Conservation (phyloP, 2,329 filamentous ascomycete genomes). For the Aspergillus glaucus region DNA sequence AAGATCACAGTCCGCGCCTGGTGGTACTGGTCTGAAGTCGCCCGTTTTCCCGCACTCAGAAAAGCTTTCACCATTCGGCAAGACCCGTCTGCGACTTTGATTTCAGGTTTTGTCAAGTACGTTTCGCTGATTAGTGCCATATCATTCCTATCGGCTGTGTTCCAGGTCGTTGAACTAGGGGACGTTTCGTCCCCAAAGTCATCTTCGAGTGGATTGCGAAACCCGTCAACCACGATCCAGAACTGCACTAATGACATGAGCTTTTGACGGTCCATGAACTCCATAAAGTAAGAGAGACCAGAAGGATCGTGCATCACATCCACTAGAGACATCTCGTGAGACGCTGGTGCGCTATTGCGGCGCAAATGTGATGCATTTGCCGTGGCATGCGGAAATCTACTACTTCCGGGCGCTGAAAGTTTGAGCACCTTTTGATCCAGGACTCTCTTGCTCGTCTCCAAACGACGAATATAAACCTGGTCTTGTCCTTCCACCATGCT, state of each 20-base stretch:
- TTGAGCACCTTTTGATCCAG: conserved; percentile 84
- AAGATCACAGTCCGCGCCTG: conserved; percentile 75
- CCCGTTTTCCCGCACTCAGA: conserved; percentile 67
- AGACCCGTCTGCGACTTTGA: conserved; percentile 67
- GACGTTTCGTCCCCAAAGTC: conserved; percentile 67
- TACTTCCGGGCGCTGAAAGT: conserved; percentile 61
- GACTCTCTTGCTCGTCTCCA: conserved; percentile 85
- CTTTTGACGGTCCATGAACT: conserved; percentile 91
- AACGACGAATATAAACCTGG: conserved; percentile 73
- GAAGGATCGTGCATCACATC: conserved; percentile 87
- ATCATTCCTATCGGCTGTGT: conserved; percentile 76
- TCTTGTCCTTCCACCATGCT: conserved; percentile 72
- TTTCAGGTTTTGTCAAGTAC: conserved; percentile 74
- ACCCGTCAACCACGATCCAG: conserved; percentile 95
- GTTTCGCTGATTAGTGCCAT: conserved; percentile 86
- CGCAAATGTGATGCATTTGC: conserved; percentile 25
- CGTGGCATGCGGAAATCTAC: conserved; percentile 27
- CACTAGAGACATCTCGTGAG: conserved; percentile 69
- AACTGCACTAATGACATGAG: conserved; percentile 91
- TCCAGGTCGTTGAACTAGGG: conserved; percentile 62
- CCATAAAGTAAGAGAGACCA: conserved; percentile 97
- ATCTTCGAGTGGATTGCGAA: conserved; percentile 88
- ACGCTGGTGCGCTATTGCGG: conserved; percentile 47
- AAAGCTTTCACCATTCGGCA: conserved; percentile 69
- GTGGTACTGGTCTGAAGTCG: conserved; percentile 75